These are phyloP conservation scores for Nemania diffusa DNA, from an alignment of 2,329 filamentous ascomycete genomes.

Conservation along the genomic window DNA sequence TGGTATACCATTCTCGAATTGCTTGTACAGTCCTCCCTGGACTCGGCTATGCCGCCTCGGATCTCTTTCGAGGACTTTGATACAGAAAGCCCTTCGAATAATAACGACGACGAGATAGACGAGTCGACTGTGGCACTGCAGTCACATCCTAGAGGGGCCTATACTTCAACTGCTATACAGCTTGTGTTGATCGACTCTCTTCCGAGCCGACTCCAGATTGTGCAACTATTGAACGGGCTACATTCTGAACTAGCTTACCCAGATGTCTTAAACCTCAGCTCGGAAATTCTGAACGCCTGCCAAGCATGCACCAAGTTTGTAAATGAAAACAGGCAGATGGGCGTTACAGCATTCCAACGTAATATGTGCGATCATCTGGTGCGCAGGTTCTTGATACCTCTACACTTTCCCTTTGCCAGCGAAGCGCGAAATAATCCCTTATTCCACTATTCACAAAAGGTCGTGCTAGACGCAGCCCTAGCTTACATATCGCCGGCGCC, in stretches of 20 bases:
- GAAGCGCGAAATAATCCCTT: conserved; percentile 56
- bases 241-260: conserved; percentile 50
- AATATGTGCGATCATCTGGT: conserved; percentile 63
- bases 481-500: conserved; percentile 51
- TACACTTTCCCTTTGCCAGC: conserved; percentile 62
- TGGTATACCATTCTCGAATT: conserved; percentile 59
- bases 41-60: conserved; percentile 53
- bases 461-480: conserved; percentile 57
- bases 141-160: conserved; percentile 42
- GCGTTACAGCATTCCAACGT: conserved; percentile 53
- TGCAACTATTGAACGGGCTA: conserved; percentile 51
- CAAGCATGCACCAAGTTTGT: conserved; percentile 40
- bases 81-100: conserved; percentile 52
- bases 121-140: conserved; percentile 41
- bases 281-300: conserved; percentile 47
- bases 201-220: conserved; percentile 50
- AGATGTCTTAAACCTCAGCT: conserved; percentile 50
- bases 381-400: conserved; percentile 64
- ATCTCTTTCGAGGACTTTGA: conserved; percentile 56
- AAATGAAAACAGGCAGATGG: conserved; percentile 31
- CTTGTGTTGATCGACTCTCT: conserved; percentile 52
- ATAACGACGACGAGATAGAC: conserved; percentile 48
- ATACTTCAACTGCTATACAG: conserved; percentile 52
- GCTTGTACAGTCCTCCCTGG: conserved; percentile 52
- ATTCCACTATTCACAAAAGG: conserved; percentile 62